phyloP scores from a whole-genome alignment of 2,329 filamentous ascomycete species.

The Claviceps sp. region DNA sequence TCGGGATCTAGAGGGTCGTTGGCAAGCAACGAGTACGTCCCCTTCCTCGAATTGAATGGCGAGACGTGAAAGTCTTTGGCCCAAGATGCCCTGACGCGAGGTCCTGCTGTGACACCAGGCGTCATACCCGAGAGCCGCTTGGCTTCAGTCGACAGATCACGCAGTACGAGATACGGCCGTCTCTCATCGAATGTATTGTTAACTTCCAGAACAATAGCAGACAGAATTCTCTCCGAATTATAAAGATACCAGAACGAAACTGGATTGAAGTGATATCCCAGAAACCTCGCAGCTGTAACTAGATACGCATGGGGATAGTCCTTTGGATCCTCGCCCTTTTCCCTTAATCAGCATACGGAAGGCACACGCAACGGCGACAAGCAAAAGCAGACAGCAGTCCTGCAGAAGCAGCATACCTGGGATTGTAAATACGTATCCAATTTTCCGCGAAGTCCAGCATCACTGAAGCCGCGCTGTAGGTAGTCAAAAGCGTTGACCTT shows the following conservation, averaged over 20 bases:
- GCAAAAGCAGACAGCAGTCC: slow-evolving; percentile 6
- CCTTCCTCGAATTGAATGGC: slow-evolving; percentile 54
- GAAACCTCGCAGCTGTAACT: slow-evolving; percentile 54
- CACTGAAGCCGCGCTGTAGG: slow-evolving; percentile 37
- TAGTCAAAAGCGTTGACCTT: slow-evolving; percentile 47
- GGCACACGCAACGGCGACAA: not conserved
- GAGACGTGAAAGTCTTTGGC: slow-evolving; percentile 66
- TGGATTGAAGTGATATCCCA: slow-evolving; percentile 61
- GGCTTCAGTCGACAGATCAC: slow-evolving; percentile 14
- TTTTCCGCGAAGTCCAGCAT: slow-evolving; percentile 48
- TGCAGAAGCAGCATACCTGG: slow-evolving; percentile 30
- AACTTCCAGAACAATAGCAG: slow-evolving; percentile 57
- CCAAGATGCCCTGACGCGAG: slow-evolving; percentile 38
- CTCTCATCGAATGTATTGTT: slow-evolving; percentile 67
- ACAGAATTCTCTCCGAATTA: slow-evolving; percentile 38
- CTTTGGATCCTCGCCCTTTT: slow-evolving; percentile 41
- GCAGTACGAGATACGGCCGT: slow-evolving; percentile 24
- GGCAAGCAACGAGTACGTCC: slow-evolving; percentile 37
- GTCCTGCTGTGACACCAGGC: not conserved
- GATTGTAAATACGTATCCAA: slow-evolving; percentile 43
- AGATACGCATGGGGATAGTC: slow-evolving; percentile 57
- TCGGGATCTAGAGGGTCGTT: slow-evolving; percentile 29
- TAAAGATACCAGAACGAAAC: slow-evolving; percentile 75
- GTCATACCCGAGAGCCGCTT: slow-evolving; percentile 4
- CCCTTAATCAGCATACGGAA: not conserved